Evolutionary conservation across 768 basidiomycete genomes (phyloP).

Genomic region (Obba rivulosa): DNA sequence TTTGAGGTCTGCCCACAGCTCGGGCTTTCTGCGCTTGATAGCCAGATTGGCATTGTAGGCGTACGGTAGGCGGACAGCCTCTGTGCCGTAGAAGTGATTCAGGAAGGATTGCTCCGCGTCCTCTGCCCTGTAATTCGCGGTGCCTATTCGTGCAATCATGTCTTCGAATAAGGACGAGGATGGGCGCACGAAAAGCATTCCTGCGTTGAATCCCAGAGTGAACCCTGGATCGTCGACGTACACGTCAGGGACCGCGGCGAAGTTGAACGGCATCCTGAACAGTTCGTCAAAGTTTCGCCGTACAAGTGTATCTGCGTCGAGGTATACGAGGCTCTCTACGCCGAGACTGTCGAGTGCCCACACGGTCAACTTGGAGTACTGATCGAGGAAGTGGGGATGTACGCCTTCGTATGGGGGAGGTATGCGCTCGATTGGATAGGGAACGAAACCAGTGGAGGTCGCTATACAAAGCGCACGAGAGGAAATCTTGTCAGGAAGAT

Average conservation of each 20-base stretch:
- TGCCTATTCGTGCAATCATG: conserved; percentile 32
- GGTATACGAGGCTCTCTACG: conserved; percentile 24
- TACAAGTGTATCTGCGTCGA: conserved; percentile 32
- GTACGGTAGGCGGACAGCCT: conserved; percentile 28
- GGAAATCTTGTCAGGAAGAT: conserved; percentile 27
- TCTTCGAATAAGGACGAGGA: conserved; percentile 21
- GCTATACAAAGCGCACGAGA: conserved; percentile 25
- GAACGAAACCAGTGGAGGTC: conserved; percentile 26
- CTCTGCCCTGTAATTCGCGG: conserved; percentile 31
- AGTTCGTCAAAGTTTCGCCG: conserved; percentile 29
- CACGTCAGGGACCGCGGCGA: conserved; percentile 30
- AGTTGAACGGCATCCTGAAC: conserved; percentile 27
- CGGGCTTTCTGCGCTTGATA: conserved; percentile 25
- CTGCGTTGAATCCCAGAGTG: conserved; percentile 30
- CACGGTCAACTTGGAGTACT: conserved; percentile 38
- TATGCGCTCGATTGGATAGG: conserved; percentile 23
- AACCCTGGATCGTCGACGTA: conserved; percentile 21
- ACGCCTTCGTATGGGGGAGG: conserved; percentile 28
- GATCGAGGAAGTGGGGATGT: conserved; percentile 32
- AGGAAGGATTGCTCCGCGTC: conserved; percentile 42
- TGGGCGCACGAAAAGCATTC: conserved; percentile 29
- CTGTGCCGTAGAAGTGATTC: conserved; percentile 30
- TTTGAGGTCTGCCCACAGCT: conserved; percentile 26
- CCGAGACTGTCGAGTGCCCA: conserved; percentile 32
- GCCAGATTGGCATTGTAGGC: conserved; percentile 33